phyloP scores from a whole-genome alignment of 371 early-diverging fungal genomes.

The Fennellomyces sp. region DNA sequence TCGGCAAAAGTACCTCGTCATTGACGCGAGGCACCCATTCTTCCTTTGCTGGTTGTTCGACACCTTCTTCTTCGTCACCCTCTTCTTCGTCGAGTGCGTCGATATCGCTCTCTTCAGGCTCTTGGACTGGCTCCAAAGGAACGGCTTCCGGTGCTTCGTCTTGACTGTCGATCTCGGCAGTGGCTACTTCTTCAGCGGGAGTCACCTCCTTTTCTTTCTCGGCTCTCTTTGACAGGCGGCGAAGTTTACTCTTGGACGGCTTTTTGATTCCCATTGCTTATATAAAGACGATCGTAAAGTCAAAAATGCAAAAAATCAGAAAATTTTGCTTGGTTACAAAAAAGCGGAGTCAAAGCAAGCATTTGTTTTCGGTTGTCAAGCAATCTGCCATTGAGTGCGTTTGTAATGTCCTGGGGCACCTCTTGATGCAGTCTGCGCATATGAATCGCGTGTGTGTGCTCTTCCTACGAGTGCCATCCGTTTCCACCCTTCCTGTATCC shows the following conservation, averaged over 20 bases:
- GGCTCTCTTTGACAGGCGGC: constrained; percentile 5
- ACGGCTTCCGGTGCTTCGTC: constrained; percentile 29
- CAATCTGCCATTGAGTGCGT: no score
- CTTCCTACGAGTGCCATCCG: no score
- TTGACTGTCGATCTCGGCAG: constrained; percentile 2
- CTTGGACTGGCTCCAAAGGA: constrained; percentile 55
- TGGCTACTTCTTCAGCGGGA: not conserved
- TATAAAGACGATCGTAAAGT: not conserved
- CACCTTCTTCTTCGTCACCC: constrained; percentile 2
- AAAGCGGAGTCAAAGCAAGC: no score
- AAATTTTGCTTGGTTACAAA: no score
- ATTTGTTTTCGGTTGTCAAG: no score
- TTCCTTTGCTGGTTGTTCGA: not conserved
- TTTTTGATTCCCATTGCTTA: constrained; percentile 9
- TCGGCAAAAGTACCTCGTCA: constrained; percentile 2
- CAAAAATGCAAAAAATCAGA: no score
- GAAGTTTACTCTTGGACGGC: constrained; percentile 10
- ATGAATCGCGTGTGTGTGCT: no score
- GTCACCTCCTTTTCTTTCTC: constrained; percentile 2
- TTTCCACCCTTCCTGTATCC: no score
- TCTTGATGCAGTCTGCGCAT: no score
- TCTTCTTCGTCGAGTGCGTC: constrained; percentile 1
- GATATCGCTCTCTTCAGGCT: constrained; percentile 58
- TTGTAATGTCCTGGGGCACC: no score
- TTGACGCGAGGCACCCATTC: not conserved